Evolutionary conservation across 192 early-diverging fungal genomes (phyloP), one percentile per base, ranked within the genome.

Genomic region (Backusella parvicylindrica): DNA sequence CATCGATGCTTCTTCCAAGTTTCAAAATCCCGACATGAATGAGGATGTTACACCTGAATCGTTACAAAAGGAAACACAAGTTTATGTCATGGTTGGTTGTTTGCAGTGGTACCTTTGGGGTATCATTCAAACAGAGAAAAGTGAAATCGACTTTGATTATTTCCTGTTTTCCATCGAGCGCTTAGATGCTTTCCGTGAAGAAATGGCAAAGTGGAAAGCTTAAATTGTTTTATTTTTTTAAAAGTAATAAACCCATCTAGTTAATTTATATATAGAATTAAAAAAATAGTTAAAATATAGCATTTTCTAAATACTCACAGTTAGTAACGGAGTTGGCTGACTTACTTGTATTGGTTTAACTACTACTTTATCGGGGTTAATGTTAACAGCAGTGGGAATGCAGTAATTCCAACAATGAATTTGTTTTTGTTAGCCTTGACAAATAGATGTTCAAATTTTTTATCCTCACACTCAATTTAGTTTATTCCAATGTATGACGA

Each of bases 91-190:
- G 64, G 77, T 84, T 6, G 77, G 81, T 16, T 92, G 93, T 56
- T 71, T 91, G 36, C 84, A 89, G 76, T 95, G 93, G 93, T 92
- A 92, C 0, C 77, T 95, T 0, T 95, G 93, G 93, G 91, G 92
- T 2, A 78, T 95, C 0, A 75, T 95, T 16, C 92, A 93, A 75
- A 89, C 91, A 0, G 84, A 83, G 16, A 87, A 91, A 65, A 92
- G 90, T 74, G 86, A 92, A 26, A 94, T 94, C 66, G 87, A 92
- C 32, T 94, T 94, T 81, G 89, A 94, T 72, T 94, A 93, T 70
- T 85, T 89, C 8, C 82, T 79, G 38, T 94, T 92, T 68, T 86
- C 87, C 0, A 77, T 85, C 23, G 89, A 88, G 70, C 79, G 89
- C 1, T 64, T 90, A 23, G 63, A 71, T 28, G 72, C 83, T 6